Evolutionary conservation across 495 filamentous ascomycete species (phyloP).

Genomic region (Penicillium argentinense): DNA sequence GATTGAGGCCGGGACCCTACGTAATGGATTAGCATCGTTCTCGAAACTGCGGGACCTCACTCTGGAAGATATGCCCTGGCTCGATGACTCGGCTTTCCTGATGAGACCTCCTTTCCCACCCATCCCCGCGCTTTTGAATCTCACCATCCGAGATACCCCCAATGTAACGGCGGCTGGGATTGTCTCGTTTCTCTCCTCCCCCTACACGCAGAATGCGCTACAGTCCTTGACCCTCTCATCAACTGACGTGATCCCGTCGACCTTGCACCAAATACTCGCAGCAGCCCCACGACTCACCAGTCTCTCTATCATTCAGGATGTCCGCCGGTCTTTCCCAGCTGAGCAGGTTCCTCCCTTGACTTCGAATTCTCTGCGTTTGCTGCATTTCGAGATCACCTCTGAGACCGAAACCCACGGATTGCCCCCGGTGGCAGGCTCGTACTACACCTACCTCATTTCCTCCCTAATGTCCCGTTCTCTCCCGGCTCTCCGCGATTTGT

Average conservation of each 20-base stretch:
- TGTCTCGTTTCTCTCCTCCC: constrained; percentile 56
- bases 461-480: constrained; percentile 75
- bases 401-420: constrained; percentile 52
- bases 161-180: constrained; percentile 71
- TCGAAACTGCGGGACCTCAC: constrained; percentile 68
- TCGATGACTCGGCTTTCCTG: constrained; percentile 75
- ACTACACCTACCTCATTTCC: constrained; percentile 83
- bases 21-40: constrained; percentile 69
- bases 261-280: constrained; percentile 63
- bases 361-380: constrained; percentile 62
- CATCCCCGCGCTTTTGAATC: constrained; percentile 68
- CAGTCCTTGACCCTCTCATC: constrained; percentile 60
- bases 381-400: constrained; percentile 81
- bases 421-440: constrained; percentile 60
- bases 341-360: constrained; percentile 60
- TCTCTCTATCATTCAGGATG: constrained; percentile 66
- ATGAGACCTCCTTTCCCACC: constrained; percentile 57
- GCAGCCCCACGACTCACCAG: constrained; percentile 59
- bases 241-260: constrained; percentile 64
- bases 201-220: constrained; percentile 51
- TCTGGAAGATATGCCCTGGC: constrained; percentile 61
- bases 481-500: constrained; percentile 70
- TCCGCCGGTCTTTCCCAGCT: constrained; percentile 64
- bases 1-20: constrained; percentile 68
- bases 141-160: constrained; percentile 66